Evolutionary conservation across 805 yeast genomes (phyloP).

Genomic region (Saturnispora besseyi): DNA sequence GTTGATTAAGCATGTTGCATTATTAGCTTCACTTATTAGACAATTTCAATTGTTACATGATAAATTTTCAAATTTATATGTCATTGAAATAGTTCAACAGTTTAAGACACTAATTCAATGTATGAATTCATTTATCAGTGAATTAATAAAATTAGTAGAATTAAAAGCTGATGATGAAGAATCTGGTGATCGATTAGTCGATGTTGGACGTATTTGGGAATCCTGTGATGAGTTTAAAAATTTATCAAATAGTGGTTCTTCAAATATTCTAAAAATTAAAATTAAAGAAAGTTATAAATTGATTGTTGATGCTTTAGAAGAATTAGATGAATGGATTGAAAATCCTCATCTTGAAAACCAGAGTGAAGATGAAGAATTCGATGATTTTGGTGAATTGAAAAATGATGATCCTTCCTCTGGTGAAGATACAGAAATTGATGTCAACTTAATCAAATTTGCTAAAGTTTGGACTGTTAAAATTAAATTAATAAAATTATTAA

Average conservation of each 20-base stretch:
- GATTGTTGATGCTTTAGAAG: conserved; percentile 56
- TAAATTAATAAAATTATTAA: conserved; percentile 47
- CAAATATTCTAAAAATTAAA: conserved; percentile 42
- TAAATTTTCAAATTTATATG: conserved; percentile 27
- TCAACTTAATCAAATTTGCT: conserved; percentile 26
- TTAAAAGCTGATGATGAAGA: conserved; percentile 11
- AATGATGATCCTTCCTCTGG: conserved; percentile 17
- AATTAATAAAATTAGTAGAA: conserved; percentile 14
- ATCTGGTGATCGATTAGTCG: conserved; percentile 38
- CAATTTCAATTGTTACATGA: conserved; percentile 30
- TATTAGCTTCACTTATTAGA: conserved; percentile 37
- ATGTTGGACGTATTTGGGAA: conserved; percentile 68
- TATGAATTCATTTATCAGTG: conserved; percentile 6
- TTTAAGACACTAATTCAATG: conserved; percentile 12
- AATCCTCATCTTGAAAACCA: conserved; percentile 37
- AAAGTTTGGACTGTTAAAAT: conserved; percentile 43
- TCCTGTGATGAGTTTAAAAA: conserved; percentile 42
- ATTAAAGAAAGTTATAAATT: conserved; percentile 37
- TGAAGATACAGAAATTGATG: conserved; percentile 19
- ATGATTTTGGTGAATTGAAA: conserved; percentile 13
- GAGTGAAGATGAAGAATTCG: conserved; percentile 41
- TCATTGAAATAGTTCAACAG: conserved; percentile 24
- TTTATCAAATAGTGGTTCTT: conserved; percentile 39
- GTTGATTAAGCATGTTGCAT: conserved; percentile 34
- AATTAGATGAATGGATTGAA: conserved; percentile 60